A percentile compares a stretch with the other conserved stretches of the same genome.
phyloP scores from a whole-genome alignment of 805 yeast genomes.

The Nakazawaea ambrosiae region DNA sequence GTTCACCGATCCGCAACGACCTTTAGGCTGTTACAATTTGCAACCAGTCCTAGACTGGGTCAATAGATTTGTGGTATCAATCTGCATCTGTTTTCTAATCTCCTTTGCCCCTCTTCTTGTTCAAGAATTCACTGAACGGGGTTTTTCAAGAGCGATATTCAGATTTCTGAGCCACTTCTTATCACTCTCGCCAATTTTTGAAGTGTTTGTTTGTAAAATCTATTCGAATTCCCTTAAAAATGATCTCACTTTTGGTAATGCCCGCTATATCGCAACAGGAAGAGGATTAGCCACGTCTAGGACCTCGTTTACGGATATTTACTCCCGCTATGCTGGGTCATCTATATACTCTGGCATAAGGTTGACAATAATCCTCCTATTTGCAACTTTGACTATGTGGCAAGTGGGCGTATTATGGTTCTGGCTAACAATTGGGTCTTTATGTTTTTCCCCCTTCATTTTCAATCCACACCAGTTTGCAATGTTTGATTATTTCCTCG shows the following conservation, averaged over 20 bases:
- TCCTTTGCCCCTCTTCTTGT: conserved; percentile 83
- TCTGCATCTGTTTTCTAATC: conserved; percentile 87
- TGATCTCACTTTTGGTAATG: conserved; percentile 86
- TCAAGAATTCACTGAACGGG: conserved; percentile 85
- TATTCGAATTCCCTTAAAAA: conserved; percentile 72
- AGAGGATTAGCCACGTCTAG: conserved; percentile 90
- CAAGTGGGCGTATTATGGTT: conserved; percentile 62
- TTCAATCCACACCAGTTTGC: conserved; percentile 51
- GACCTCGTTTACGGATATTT: conserved; percentile 61
- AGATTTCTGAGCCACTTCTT: conserved; percentile 70
- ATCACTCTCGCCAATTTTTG: conserved; percentile 86
- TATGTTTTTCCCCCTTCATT: conserved; percentile 42
- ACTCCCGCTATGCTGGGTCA: conserved; percentile 66
- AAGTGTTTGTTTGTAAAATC: conserved; percentile 91
- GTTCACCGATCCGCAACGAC: conserved; percentile 64
- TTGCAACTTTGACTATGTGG: conserved; percentile 79
- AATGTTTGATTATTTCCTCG: conserved; percentile 38
- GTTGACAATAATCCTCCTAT: conserved; percentile 59
- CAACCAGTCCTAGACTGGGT: conserved; percentile 90
- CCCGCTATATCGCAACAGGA: conserved; percentile 87
- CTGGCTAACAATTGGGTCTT: conserved; percentile 39
- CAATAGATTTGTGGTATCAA: conserved; percentile 77
- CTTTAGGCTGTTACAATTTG: conserved; percentile 80
- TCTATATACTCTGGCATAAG: conserved; percentile 77
- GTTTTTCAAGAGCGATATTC: conserved; percentile 63